phyloP scores from a whole-genome alignment of 2,329 filamentous ascomycete species.

The Phialemoniopsis sp. region DNA sequence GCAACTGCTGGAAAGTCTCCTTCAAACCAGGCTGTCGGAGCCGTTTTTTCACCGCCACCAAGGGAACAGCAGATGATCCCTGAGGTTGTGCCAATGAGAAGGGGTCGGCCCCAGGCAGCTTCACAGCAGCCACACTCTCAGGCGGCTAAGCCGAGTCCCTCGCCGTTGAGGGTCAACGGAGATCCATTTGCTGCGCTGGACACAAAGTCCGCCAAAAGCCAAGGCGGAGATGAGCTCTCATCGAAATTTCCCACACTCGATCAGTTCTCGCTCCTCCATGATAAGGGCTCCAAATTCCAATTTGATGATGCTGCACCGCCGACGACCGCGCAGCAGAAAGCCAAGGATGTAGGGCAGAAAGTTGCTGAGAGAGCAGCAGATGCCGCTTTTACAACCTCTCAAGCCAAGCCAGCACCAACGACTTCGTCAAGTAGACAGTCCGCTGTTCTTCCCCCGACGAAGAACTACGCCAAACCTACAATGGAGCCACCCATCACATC shows the following conservation, averaged over 20 bases:
- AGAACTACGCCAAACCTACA: constrained; percentile 15
- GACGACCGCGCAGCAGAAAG: constrained; percentile 39
- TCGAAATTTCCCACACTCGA: constrained; percentile 85
- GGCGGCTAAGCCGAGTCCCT: constrained; percentile 47
- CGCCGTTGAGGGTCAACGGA: constrained; percentile 64
- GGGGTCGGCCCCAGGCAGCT: constrained; percentile 64
- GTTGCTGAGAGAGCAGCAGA: constrained; percentile 77
- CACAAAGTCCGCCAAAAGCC: constrained; percentile 47
- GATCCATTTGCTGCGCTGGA: constrained; percentile 94
- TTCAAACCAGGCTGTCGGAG: constrained; percentile 65
- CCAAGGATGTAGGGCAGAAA: constrained; percentile 57
- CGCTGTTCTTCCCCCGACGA: constrained; percentile 22
- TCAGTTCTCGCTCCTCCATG: constrained; percentile 86
- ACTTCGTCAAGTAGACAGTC: constrained; percentile 3
- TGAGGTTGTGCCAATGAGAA: constrained; percentile 89
- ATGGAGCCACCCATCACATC: constrained; percentile 23
- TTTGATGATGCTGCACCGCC: constrained; percentile 61
- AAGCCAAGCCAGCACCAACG: constrained; percentile 11
- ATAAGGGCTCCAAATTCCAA: constrained; percentile 78
- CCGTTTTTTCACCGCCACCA: constrained; percentile 73
- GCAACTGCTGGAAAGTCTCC: constrained; percentile 48
- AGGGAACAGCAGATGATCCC: constrained; percentile 72
- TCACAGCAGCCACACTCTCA: constrained; percentile 33
- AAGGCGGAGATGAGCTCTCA: constrained; percentile 73
- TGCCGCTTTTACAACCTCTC: constrained; percentile 63